Conservation (phyloP, 768 basidiomycete species). For the Pleurotus sapidus region DNA sequence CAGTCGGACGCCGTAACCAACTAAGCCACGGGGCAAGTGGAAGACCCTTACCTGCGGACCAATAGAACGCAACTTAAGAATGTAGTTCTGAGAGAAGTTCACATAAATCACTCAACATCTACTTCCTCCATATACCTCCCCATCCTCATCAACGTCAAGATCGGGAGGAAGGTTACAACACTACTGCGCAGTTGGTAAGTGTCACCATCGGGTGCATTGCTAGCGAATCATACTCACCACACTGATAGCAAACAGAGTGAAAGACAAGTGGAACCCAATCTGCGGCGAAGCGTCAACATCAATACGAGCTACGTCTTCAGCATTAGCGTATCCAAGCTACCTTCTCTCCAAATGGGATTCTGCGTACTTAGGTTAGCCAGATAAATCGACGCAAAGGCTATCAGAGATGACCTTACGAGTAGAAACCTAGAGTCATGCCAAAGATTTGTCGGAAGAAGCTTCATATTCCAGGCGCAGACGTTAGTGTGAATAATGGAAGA, state of each 20-base stretch:
- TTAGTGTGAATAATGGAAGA: not conserved
- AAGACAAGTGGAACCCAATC: conserved; percentile 37
- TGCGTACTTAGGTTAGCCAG: conserved; percentile 8
- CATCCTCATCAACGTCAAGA: conserved; percentile 30
- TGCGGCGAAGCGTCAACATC: conserved; percentile 1
- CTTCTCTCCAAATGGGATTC: conserved; percentile 34
- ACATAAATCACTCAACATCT: conserved; percentile 13
- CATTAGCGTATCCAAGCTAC: conserved; percentile 12
- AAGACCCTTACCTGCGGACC: not conserved
- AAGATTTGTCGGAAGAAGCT: conserved; percentile 36
- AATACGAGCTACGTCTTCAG: not conserved
- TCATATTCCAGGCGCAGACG: not conserved
- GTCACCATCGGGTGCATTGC: not conserved
- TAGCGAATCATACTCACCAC: conserved; percentile 19
- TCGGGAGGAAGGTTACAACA: conserved; percentile 29
- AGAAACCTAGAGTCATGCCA: conserved; percentile 34
- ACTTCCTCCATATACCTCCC: conserved; percentile 29
- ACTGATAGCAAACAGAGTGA: conserved; percentile 32
- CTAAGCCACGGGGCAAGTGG: conserved; percentile 3
- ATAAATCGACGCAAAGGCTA: not conserved
- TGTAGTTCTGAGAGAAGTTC: no score
- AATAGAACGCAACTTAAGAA: not conserved
- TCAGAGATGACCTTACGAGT: conserved; percentile 28
- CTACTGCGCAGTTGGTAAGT: conserved; percentile 12
- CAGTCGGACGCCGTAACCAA: conserved; percentile 6